Conservation (phyloP, 306 rosid genomes). For the Corylus avellana region DNA sequence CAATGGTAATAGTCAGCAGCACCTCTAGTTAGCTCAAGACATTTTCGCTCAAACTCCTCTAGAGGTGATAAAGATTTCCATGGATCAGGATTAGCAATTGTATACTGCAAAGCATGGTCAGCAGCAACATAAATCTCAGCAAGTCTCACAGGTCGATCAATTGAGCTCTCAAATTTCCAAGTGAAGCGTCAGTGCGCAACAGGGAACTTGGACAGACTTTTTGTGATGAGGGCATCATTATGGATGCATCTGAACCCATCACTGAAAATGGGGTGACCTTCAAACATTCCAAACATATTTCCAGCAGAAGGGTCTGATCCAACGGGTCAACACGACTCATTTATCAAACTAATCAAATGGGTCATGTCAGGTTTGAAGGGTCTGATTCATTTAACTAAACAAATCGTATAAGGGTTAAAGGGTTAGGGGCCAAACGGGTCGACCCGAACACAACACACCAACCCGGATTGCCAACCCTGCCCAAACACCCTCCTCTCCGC, state of each 20-base stretch:
- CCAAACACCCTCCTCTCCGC: no score
- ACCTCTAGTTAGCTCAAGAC: conserved; percentile 87
- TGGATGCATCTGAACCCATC: conserved; percentile 67
- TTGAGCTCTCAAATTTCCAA: conserved; percentile 75
- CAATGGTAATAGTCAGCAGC: conserved; percentile 88
- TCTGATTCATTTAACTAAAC: no score
- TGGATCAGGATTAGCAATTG: conserved; percentile 63
- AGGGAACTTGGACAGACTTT: conserved; percentile 61
- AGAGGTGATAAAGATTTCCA: conserved; percentile 70
- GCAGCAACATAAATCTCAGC: conserved; percentile 92
- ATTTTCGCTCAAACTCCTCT: conserved; percentile 90
- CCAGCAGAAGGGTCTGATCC: conserved; percentile 41
- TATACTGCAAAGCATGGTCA: conserved; percentile 78
- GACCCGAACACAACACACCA: no score
- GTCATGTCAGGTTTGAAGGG: no score
- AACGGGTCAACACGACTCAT: no score
- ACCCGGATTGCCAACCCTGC: no score
- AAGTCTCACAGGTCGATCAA: conserved; percentile 95
- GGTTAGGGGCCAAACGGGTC: no score
- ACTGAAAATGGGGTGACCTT: conserved; percentile 51
- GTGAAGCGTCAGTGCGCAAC: conserved; percentile 89
- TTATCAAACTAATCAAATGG: no score
- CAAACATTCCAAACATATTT: conserved; percentile 73
- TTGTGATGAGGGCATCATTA: conserved; percentile 60
- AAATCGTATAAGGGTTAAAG: no score